These are phyloP conservation scores for Fusarium brevicatenulatum DNA, from an alignment of 2,329 filamentous ascomycete genomes.

Conservation along the genomic window DNA sequence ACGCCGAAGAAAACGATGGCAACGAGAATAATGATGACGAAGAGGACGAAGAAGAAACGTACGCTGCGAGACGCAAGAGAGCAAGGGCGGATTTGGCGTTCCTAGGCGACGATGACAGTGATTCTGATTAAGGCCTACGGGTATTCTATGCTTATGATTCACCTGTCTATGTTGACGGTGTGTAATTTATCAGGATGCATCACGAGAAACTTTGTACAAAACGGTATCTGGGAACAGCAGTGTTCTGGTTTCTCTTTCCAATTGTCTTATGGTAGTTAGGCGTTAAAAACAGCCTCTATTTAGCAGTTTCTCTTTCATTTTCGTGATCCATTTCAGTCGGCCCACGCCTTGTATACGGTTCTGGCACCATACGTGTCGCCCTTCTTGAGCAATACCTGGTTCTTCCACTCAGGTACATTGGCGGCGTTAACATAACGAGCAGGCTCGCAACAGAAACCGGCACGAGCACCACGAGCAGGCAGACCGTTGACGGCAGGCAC, in stretches of 20 bases:
- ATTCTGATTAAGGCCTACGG: conserved; percentile 62
- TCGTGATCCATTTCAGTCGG: conserved; percentile 57
- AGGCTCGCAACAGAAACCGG: conserved; percentile 92
- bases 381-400: conserved; percentile 82
- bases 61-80: conserved; percentile 58
- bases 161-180: background rate
- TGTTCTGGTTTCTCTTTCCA: conserved; percentile 5
- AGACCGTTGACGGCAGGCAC: conserved; percentile 73
- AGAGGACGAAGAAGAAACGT: conserved; percentile 47
- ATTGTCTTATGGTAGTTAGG: conserved; percentile 22
- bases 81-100: conserved; percentile 69
- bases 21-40: conserved; percentile 39
- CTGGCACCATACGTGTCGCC: conserved; percentile 84
- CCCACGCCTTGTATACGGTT: conserved; percentile 88
- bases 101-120: conserved; percentile 74
- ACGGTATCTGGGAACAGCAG: conserved; percentile 4
- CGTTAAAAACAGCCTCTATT: conserved; percentile 21
- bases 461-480: conserved; percentile 72
- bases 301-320: conserved; percentile 9
- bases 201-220: conserved; percentile 32
- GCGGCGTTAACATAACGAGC: conserved; percentile 89
- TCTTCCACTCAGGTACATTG: conserved; percentile 83
- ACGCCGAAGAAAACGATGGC: conserved; percentile 38
- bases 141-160: background rate
- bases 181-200: conserved; percentile 17